Percentiles rank a stretch among this genome's conserved stretches.
phyloP scores from a whole-genome alignment of 2,329 filamentous ascomycete genomes.

The Xylariales sp. region DNA sequence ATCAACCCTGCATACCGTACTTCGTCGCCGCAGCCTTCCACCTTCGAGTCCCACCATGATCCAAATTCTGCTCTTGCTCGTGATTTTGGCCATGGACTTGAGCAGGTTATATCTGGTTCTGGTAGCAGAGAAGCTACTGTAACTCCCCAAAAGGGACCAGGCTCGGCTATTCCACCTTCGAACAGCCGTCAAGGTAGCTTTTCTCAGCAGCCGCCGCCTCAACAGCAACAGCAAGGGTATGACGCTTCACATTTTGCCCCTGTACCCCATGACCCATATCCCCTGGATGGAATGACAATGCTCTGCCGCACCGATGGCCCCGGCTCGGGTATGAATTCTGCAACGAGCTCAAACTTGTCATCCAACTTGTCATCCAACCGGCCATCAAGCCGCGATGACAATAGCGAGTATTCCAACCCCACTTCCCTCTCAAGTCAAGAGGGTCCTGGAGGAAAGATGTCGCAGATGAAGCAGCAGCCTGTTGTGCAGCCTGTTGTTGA shows the following conservation, averaged over 20 bases:
- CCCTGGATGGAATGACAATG: slow-evolving; percentile 95
- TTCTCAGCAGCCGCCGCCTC: slow-evolving; percentile 32
- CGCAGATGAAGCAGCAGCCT: slow-evolving; percentile 67
- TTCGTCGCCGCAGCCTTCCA: slow-evolving; percentile 94
- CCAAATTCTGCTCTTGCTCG: slow-evolving; percentile 69
- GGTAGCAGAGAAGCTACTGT: slow-evolving; percentile 45
- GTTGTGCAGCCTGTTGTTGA: slow-evolving; percentile 35
- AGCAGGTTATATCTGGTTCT: slow-evolving; percentile 37
- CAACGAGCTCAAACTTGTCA: slow-evolving; percentile 38
- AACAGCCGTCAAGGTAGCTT: slow-evolving; percentile 16
- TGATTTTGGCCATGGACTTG: slow-evolving; percentile 61
- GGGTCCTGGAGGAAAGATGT: slow-evolving; percentile 66
- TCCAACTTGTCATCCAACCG: slow-evolving; percentile 54
- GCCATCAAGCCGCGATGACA: slow-evolving; percentile 80
- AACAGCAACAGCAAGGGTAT: slow-evolving; percentile 35
- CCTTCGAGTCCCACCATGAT: slow-evolving; percentile 88
- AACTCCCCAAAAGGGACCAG: slow-evolving; percentile 25
- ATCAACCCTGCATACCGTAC: slow-evolving; percentile 95
- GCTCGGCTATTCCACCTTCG: slow-evolving; percentile 8
- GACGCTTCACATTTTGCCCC: slow-evolving; percentile 58
- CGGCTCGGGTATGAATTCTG: slow-evolving; percentile 47
- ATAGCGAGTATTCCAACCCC: slow-evolving; percentile 85
- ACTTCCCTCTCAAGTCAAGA: slow-evolving; percentile 88
- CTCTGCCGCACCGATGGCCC: slow-evolving; percentile 69
- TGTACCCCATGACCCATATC: slow-evolving; percentile 89